Evolutionary conservation across 1,284 basidiomycete species (phyloP), one percentile per base, ranked within the genome.

Genomic region (Ustilago xerochloae): DNA sequence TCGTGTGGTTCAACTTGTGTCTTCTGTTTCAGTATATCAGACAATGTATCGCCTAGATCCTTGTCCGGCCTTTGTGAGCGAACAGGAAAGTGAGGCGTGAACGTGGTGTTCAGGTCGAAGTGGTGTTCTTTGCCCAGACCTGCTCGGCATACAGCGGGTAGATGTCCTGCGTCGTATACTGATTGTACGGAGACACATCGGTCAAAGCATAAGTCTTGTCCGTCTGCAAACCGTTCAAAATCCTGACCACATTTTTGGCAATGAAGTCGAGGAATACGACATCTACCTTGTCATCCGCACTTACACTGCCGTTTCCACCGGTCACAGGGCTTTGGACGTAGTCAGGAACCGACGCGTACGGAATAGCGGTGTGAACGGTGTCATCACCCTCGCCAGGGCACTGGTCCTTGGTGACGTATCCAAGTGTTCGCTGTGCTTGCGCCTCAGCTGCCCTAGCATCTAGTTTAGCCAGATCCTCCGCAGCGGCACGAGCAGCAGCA

Each of bases 321-420:
- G 66, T 53, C 12, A 57, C 38, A 24, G 76, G 54, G 64, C 59
- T 43, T 67, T 73, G 38, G 32, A 83, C 70, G 52, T 83, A 83
- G 56, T 82, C 79, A 3, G 80, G 81, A 39, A 77, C 71, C 9
- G 62, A 60, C 12, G 65, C 61, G 58, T 55, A 78, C 4, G 73
- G 70, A 18, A 76, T 52, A 3, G 58, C 63, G 38, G 52, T 78
- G 74, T 64, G 81, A 50, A 62, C 63, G 6, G 79, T 82, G 36
- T 82, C 80, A 54, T 82, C 80, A 30, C 80, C 79, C 6, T 50
- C 45, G 2, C 72, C 77, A 12, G 66, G 64, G 58, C 70, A 78
- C 15, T 43, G 43, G 55, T 81, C 80, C 18, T 63, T 68, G 43
- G 81, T 83, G n/a, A 81, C 80, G 52, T 83, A 83, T 43, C 81